Percentiles rank a stretch among this genome's conserved stretches.
Evolutionary conservation across 208 protist species (phyloP).

Genomic region (Zelonia costaricensis): DNA sequence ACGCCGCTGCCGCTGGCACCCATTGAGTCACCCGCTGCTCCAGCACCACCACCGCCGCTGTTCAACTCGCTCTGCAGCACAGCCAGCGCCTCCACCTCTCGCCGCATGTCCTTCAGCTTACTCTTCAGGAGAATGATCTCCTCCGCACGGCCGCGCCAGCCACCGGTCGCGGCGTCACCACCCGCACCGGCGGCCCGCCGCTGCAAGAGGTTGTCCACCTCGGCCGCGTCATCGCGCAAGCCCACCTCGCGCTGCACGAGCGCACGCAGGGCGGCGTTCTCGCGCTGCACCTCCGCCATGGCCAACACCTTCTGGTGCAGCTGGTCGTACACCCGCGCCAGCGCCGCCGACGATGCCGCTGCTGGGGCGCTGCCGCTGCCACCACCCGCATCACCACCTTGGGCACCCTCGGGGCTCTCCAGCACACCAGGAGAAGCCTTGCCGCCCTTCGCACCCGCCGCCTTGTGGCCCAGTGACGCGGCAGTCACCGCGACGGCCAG

Average conservation of each 20-base stretch:
- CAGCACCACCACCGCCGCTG: neutral
- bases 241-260: constrained; percentile 61
- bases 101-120: constrained; percentile 67
- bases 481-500: constrained; percentile 14
- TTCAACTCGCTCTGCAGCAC: neutral
- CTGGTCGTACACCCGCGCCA: constrained; percentile 58
- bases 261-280: constrained; percentile 45
- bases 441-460: neutral
- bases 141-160: constrained; percentile 71
- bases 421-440: neutral
- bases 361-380: constrained; percentile 1
- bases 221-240: constrained; percentile 33
- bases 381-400: neutral
- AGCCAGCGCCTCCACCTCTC: constrained; percentile 13
- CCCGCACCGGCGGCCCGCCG: neutral
- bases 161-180: constrained; percentile 2
- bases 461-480: constrained; percentile 10
- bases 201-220: constrained; percentile 44
- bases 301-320: constrained; percentile 48
- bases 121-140: constrained; percentile 72
- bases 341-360: constrained; percentile 13
- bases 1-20: neutral
- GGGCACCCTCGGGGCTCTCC: too few relatives aligned
- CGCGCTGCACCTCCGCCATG: constrained; percentile 57
- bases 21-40: too few relatives aligned